Evolutionary conservation across 1,284 basidiomycete genomes (phyloP), one percentile per base, ranked within the genome.

Genomic region (Earliella scabrosa): DNA sequence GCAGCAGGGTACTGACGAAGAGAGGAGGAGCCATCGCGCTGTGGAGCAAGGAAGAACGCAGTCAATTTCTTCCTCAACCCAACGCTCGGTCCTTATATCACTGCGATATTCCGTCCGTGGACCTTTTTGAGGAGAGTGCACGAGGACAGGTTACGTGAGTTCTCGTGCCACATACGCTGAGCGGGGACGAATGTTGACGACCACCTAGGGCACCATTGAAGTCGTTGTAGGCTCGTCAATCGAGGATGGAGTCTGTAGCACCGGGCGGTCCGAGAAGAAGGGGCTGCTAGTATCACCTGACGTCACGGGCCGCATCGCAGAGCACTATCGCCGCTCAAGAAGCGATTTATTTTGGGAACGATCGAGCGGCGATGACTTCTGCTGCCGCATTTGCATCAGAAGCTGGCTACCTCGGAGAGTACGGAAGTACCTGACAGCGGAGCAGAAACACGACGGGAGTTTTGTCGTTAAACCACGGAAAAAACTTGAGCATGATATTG

Each of bases 61-160:
- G 23, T 34, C 7, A n/a, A 16, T 3, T 34, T 38, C 7, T 16
- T 14, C 20, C 3, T 8, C 20, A 16, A 21, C 34, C n/a, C n/a
- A n/a, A n/a, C n/a, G n/a, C n/a, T n/a, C 16, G 24, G 14, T 43
- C 34, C 31, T 50, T 50, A 50, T 50, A 41, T 35, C 38, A 32
- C 43, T 18, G 45, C 5, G 36, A 29, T 45, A 34, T 7, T 21
- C n/a, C 16, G 31, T 32, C 56, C 48, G 52, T 26, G 39, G 45
- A n/a, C n/a, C 24, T 51, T 39, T 32, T 58, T 52, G 56, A 52
- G 39, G 48, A 31, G 44, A 29, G 31, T 38, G 31, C 41, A 51
- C 54, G 54, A 43, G 47, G 34, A 21, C 35, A 31, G 10, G 38
- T 56, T 56, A 56, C 54, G 54, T 56, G 29, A 51, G 16, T 4